These are phyloP conservation scores for Purpureocillium lavendulum DNA, from an alignment of 2,329 filamentous ascomycete genomes.

Conservation along the genomic window DNA sequence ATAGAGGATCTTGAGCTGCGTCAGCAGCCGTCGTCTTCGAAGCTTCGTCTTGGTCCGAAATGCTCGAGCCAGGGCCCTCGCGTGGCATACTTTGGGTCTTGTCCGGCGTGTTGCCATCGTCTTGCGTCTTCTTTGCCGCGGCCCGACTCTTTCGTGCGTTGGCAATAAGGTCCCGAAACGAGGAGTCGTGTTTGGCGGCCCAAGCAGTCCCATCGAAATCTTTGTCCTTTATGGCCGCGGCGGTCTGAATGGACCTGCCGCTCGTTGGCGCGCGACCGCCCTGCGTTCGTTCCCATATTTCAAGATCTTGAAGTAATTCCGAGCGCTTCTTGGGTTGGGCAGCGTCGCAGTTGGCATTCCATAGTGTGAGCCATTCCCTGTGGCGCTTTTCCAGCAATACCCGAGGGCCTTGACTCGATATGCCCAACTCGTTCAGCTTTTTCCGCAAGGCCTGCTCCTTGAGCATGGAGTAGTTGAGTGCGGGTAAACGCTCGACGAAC, in stretches of 20 bases:
- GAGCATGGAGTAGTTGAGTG: slow-evolving; percentile 80
- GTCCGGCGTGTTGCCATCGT: not conserved
- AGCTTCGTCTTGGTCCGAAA: no score
- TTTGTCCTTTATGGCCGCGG: slow-evolving; percentile 62
- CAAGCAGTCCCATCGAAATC: slow-evolving; percentile 78
- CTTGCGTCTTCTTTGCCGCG: not conserved
- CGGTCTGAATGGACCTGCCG: slow-evolving; percentile 27
- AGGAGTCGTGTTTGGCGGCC: slow-evolving; percentile 60
- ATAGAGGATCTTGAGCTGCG: no score
- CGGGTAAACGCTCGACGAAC: slow-evolving; percentile 58
- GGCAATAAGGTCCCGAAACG: slow-evolving; percentile 74
- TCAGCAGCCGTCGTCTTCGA: no score
- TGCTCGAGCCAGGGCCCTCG: no score
- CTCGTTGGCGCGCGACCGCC: slow-evolving; percentile 48
- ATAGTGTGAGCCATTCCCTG: slow-evolving; percentile 88
- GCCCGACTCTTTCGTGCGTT: slow-evolving; percentile 40
- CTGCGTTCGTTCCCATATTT: slow-evolving; percentile 79
- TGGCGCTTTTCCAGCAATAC: slow-evolving; percentile 70
- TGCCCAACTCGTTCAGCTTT: slow-evolving; percentile 73
- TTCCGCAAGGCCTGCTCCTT: slow-evolving; percentile 71
- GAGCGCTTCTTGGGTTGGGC: slow-evolving; percentile 58
- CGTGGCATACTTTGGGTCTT: no score
- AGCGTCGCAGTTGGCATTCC: slow-evolving; percentile 95
- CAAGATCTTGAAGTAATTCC: slow-evolving; percentile 70
- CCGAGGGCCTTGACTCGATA: slow-evolving; percentile 62